Evolutionary conservation across 2,329 filamentous ascomycete genomes (phyloP).

Genomic region (Fusarium sublunatum): DNA sequence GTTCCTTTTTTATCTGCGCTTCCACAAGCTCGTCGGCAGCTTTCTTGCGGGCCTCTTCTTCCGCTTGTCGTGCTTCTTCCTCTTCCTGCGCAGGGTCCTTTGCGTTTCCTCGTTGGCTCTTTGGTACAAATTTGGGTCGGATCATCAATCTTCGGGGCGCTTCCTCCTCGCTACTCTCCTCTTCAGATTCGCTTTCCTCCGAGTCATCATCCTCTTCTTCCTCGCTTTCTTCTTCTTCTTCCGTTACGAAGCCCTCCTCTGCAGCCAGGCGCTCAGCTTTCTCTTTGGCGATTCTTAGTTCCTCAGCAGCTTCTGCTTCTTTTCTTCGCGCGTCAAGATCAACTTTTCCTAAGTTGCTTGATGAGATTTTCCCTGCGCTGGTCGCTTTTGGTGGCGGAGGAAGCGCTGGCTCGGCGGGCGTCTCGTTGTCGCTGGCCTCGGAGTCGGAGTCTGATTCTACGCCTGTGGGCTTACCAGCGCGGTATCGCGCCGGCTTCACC

Average conservation of each 20-base stretch:
- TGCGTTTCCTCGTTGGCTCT: constrained; percentile 60
- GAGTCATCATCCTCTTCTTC: constrained; percentile 52
- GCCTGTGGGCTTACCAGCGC: constrained; percentile 80
- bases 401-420: constrained; percentile 50
- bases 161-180: constrained; percentile 67
- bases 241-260: constrained; percentile 73
- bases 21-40: constrained; percentile 85
- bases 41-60: constrained; percentile 73
- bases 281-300: constrained; percentile 59
- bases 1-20: constrained; percentile 86
- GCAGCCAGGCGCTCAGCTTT: constrained; percentile 63
- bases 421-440: constrained; percentile 60
- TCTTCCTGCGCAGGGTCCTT: constrained; percentile 49
- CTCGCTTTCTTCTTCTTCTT: constrained; percentile 60
- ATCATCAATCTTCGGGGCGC: constrained; percentile 68
- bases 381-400: constrained; percentile 68
- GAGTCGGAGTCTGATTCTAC: constrained; percentile 66
- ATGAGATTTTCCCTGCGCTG: constrained; percentile 65
- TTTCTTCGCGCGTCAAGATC: constrained; percentile 62
- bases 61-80: constrained; percentile 55
- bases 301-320: constrained; percentile 60
- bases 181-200: constrained; percentile 56
- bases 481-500: constrained; percentile 80
- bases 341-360: constrained; percentile 64
- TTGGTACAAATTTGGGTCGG: constrained; percentile 72